Conservation (phyloP, 1,139 yeast genomes). For the Zygosaccharomyces pseudobailii region DNA sequence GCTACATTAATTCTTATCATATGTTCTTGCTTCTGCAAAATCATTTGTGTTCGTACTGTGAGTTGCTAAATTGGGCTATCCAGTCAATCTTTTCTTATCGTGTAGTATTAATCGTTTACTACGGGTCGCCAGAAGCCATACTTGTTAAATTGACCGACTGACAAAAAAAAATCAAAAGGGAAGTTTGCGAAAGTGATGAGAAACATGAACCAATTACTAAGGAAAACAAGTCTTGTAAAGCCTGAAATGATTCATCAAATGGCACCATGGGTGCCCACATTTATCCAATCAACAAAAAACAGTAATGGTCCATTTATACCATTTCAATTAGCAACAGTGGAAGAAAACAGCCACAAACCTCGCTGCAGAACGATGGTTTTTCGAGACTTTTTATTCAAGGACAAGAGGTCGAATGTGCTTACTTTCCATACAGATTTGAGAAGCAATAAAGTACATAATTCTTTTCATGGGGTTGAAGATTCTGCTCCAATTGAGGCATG, state of each 20-base stretch:
- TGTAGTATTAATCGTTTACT: neutral
- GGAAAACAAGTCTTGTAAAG: neutral
- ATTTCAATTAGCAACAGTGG: constrained; percentile 69
- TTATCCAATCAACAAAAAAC: constrained; percentile 45
- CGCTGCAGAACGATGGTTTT: constrained; percentile 62
- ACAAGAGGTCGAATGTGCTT: constrained; percentile 60
- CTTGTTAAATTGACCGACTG: neutral
- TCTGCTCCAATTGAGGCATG: constrained; percentile 57
- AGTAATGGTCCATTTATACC: constrained; percentile 47
- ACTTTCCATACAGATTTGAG: constrained; percentile 71
- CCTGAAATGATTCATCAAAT: constrained; percentile 41
- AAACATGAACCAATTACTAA: neutral
- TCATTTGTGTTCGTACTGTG: neutral
- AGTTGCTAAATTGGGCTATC: neutral
- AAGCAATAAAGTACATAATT: constrained; percentile 56
- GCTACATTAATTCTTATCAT: no score
- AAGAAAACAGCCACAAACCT: constrained; percentile 47
- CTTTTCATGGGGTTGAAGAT: constrained; percentile 39
- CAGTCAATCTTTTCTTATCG: neutral
- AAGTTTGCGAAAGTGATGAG: neutral
- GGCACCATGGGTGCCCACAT: constrained; percentile 71
- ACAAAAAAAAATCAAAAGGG: neutral
- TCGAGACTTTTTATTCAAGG: constrained; percentile 72
- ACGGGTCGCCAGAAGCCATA: neutral
- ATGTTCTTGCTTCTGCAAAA: neutral